Conservation (phyloP, 2,329 filamentous ascomycete genomes). For the Alternaria sp. region DNA sequence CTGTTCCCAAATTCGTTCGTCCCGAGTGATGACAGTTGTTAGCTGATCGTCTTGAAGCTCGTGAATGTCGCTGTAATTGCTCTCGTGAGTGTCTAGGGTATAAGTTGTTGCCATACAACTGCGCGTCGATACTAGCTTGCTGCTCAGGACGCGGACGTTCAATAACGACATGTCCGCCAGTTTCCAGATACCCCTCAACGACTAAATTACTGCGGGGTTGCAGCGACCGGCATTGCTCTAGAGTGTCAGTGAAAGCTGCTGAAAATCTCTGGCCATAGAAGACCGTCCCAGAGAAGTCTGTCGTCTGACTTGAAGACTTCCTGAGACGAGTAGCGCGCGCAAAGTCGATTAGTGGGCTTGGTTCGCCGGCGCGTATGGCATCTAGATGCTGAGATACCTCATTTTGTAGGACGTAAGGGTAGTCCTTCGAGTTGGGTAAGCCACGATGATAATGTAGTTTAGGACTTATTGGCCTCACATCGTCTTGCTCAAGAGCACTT, state of each 20-base stretch:
- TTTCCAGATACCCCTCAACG: neutral
- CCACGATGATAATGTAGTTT: constrained; percentile 35
- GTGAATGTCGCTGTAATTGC: neutral
- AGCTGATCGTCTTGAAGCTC: neutral
- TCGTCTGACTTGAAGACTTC: constrained; percentile 1
- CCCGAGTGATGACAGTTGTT: neutral
- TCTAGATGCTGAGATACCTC: constrained; percentile 32
- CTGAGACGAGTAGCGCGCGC: neutral
- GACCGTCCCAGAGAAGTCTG: constrained; percentile 24
- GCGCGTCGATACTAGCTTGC: neutral
- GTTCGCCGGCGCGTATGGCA: constrained; percentile 24
- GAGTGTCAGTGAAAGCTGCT: neutral
- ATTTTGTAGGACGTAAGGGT: constrained; percentile 35
- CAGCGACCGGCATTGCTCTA: neutral
- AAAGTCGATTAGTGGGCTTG: constrained; percentile 20
- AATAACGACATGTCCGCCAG: neutral
- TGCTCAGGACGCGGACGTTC: constrained; percentile 1
- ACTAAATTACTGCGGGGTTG: neutral
- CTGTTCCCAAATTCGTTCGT: neutral
- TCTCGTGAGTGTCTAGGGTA: constrained; percentile 1
- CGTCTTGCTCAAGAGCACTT: neutral
- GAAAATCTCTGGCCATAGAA: constrained; percentile 11
- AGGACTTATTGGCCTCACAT: constrained; percentile 23
- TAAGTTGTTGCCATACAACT: neutral
- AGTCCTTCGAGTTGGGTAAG: constrained; percentile 25